Evolutionary conservation across 306 rosid genomes (phyloP), one percentile per base, ranked within the genome.

Genomic region (Cercis canadensis): DNA sequence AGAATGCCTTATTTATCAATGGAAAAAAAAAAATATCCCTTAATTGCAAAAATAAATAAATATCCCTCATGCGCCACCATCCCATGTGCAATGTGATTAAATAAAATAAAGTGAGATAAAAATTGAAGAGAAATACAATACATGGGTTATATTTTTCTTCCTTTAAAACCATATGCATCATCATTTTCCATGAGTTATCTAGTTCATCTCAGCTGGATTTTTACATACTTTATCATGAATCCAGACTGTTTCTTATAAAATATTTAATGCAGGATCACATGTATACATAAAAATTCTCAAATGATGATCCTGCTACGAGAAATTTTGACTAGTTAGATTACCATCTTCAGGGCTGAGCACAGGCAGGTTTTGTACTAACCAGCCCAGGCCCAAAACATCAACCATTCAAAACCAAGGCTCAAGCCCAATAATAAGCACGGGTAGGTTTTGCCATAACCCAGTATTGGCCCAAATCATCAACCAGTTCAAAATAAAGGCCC

Each of bases 31-130:
- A n/a, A n/a, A 24, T 24, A 24, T 24, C 1, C 29, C 1, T 24
- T n/a, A n/a, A 24, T 24, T 1, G 29, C 29, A 24, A 24, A 24
- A 24, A 24, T 24, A 24, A 67, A 61, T 67, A 53, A 60, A 57
- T 21, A 73, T 52, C 75, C 46, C 62, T 53, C 53, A 51, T 73
- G 37, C 37, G 12, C 18, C 46, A 45, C 31, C 36, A 37, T 52
- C 73, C 78, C 83, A 79, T 73, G 83, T 79, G 79, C 72, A 67
- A 73, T 54, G 50, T 60, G 37, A 67, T 24, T 17, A 51, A 43
- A 69, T 16, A 55, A 59, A 17, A 72, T 50, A 3, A 8, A 21
- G 29, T 24, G 29, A 13, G 18, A 16, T 6, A 61, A 19, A 61
- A 15, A 16, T 11, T 2, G 11, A 14, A 52, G 8, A 34, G 13